These are phyloP conservation scores for Ceratocystis smalleyi DNA, from an alignment of 2,329 filamentous ascomycete species.

Conservation along the genomic window DNA sequence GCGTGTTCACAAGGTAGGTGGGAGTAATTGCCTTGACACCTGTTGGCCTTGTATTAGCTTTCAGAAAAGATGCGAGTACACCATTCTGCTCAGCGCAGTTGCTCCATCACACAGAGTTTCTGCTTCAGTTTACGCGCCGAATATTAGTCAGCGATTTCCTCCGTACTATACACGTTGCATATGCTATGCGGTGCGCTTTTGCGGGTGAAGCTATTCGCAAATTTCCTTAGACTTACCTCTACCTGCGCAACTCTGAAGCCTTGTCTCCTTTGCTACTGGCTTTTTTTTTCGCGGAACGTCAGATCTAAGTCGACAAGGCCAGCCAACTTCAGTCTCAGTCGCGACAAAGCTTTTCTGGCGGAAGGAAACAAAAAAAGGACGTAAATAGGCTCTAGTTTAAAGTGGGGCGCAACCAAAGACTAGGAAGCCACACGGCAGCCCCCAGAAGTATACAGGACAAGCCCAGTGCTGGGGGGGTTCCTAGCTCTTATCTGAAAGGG, in stretches of 20 bases:
- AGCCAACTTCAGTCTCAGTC: background rate
- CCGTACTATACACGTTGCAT: background rate
- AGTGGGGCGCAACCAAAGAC: background rate
- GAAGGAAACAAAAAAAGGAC: background rate
- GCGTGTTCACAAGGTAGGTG: constrained; percentile 1
- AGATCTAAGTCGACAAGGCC: background rate
- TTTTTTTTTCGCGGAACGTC: constrained; percentile 1
- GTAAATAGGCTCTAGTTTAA: background rate
- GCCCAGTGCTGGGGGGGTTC: too few species aligned
- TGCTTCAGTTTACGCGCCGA: background rate
- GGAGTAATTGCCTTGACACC: background rate
- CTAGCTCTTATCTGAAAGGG: background rate
- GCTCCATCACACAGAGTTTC: background rate
- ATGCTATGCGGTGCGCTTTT: background rate
- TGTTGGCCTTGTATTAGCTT: background rate
- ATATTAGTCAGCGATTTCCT: background rate
- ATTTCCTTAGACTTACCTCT: background rate
- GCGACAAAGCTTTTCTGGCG: background rate
- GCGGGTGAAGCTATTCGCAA: background rate
- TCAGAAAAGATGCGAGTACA: background rate
- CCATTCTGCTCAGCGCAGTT: background rate
- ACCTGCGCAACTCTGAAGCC: background rate
- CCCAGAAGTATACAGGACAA: too few species aligned
- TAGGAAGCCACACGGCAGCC: background rate
- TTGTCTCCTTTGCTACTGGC: background rate